Conservation (phyloP, 495 filamentous ascomycete genomes). For the Letharia lupina region DNA sequence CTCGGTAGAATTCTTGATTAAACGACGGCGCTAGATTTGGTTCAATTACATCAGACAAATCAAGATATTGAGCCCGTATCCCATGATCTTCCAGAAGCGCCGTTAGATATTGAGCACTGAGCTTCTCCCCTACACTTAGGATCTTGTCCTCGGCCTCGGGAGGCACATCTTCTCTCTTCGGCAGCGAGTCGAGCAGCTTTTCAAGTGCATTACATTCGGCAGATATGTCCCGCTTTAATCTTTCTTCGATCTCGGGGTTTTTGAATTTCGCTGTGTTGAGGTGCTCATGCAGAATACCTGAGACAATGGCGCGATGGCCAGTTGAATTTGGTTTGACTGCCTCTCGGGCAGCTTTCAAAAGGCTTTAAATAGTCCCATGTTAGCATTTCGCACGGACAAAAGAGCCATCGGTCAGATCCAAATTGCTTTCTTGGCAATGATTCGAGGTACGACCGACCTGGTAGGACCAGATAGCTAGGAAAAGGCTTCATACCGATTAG, state of each 20-base stretch:
- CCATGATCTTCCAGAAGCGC: constrained; percentile 67
- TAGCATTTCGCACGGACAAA: neutral
- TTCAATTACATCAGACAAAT: constrained; percentile 68
- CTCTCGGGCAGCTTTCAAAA: constrained; percentile 21
- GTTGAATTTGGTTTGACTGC: constrained; percentile 15
- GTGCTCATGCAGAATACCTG: constrained; percentile 18
- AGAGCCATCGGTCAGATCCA: neutral
- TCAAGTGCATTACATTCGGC: constrained; percentile 60
- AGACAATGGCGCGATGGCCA: constrained; percentile 14
- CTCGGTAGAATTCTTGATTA: constrained; percentile 71
- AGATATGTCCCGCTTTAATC: constrained; percentile 53
- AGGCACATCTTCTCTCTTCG: constrained; percentile 62
- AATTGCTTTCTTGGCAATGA: neutral
- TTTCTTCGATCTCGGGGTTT: constrained; percentile 48
- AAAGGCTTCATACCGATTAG: constrained; percentile 58
- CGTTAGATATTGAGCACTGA: constrained; percentile 83
- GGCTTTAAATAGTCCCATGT: constrained; percentile 1
- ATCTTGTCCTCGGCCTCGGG: constrained; percentile 79
- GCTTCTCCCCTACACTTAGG: constrained; percentile 85
- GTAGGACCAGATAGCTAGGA: neutral
- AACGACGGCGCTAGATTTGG: constrained; percentile 50
- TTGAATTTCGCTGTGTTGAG: constrained; percentile 21
- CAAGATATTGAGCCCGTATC: constrained; percentile 76
- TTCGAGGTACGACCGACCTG: neutral
- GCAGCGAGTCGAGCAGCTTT: constrained; percentile 51